phyloP scores from a whole-genome alignment of 177 flowering plant genomes.

The Vitis hybrid region DNA sequence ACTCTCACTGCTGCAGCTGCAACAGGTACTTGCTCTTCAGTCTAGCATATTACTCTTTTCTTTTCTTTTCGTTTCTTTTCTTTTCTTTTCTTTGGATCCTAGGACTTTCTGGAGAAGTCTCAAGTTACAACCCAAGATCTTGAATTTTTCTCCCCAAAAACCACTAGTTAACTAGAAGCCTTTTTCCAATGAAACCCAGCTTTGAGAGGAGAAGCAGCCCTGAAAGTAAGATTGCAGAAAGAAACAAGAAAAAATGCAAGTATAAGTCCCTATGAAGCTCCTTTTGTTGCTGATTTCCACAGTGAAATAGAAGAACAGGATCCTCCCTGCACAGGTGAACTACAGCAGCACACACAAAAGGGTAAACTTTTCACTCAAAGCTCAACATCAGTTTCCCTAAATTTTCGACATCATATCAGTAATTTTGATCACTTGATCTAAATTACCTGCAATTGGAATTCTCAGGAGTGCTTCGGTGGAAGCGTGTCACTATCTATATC shows the following conservation, averaged over 20 bases:
- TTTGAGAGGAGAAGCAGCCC: slow-evolving; percentile 79
- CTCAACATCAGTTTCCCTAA: neutral
- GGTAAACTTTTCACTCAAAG: slow-evolving; percentile 33
- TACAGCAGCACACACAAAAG: slow-evolving; percentile 65
- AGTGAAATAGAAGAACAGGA: slow-evolving; percentile 29
- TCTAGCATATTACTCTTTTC: neutral
- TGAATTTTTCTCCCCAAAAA: too few species aligned
- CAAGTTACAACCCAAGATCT: neutral
- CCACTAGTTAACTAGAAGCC: too few species aligned
- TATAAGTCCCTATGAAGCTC: slow-evolving; percentile 61
- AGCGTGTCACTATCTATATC: slow-evolving; percentile 62
- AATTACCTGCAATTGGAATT: slow-evolving; percentile 6
- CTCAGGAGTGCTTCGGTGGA: slow-evolving; percentile 63
- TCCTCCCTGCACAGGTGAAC: slow-evolving; percentile 59
- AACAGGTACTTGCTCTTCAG: slow-evolving; percentile 55
- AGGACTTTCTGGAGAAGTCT: neutral
- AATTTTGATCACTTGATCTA: too few species aligned
- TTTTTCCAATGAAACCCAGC: slow-evolving; percentile 32
- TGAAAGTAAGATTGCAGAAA: slow-evolving; percentile 66
- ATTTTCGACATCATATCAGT: too few species aligned
- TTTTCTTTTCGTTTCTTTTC: too few species aligned
- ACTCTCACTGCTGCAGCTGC: slow-evolving; percentile 98
- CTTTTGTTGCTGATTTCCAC: slow-evolving; percentile 18
- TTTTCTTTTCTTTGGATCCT: too few species aligned
- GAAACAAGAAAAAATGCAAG: slow-evolving; percentile 73